Evolutionary conservation across 1,139 yeast species (phyloP).

Genomic region (Blastobotrys illinoisensis): DNA sequence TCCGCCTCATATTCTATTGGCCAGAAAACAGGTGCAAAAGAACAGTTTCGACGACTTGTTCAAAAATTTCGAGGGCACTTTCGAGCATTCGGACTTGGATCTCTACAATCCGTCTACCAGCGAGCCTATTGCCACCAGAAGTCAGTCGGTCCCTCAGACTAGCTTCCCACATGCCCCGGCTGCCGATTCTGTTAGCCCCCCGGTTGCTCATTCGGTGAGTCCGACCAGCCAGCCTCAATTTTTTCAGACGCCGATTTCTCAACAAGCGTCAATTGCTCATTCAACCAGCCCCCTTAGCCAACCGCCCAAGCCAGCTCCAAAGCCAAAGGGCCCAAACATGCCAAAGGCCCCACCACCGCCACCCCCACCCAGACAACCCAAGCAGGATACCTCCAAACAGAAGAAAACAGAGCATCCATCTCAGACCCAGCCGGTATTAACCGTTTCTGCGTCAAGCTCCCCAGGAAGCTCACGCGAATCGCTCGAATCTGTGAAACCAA

Average conservation of each 20-base stretch:
- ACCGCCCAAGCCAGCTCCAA: not conserved
- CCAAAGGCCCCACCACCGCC: not conserved
- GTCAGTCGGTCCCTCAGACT: not conserved
- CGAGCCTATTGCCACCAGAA: not conserved
- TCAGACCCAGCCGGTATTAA: not conserved
- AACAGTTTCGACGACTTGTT: not conserved
- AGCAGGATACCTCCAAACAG: not conserved
- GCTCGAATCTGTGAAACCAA: not conserved
- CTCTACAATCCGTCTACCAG: not conserved
- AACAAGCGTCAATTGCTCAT: no score
- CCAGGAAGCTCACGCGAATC: not conserved
- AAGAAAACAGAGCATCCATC: not conserved
- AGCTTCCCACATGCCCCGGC: not conserved
- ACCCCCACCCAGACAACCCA: not conserved
- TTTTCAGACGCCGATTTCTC: no score
- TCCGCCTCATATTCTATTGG: not conserved
- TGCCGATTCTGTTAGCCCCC: not conserved
- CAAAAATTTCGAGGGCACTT: not conserved
- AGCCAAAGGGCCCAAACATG: not conserved
- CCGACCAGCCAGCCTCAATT: no score
- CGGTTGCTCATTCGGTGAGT: not conserved
- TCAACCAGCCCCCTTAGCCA: no score
- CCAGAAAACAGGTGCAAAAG: not conserved
- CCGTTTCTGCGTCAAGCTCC: not conserved
- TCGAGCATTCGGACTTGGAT: not conserved